These are phyloP conservation scores for Sordariomycetes sp. DNA, from an alignment of 2,329 filamentous ascomycete genomes.

Conservation along the genomic window DNA sequence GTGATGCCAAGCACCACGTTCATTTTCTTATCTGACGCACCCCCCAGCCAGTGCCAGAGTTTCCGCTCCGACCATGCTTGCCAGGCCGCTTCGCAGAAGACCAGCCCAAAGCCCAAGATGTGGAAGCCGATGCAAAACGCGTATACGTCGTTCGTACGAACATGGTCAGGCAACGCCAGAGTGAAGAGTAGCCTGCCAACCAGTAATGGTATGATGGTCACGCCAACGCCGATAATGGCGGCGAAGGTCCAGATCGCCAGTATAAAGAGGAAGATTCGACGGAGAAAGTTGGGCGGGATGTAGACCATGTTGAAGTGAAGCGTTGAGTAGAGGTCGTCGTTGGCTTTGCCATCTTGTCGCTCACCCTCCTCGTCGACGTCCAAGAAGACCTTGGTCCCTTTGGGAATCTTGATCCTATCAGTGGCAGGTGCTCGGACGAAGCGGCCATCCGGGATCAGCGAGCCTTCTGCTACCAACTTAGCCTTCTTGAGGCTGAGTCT, in stretches of 20 bases:
- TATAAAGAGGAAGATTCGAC: conserved; percentile 78
- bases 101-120: conserved; percentile 60
- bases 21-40: background rate
- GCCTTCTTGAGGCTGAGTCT: conserved; percentile 31
- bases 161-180: conserved; percentile 58
- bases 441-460: conserved; percentile 61
- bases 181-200: conserved; percentile 76
- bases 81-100: no score
- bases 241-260: conserved; percentile 90
- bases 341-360: conserved; percentile 46
- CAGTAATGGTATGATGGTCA: conserved; percentile 78
- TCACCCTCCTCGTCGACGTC: conserved; percentile 58
- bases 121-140: conserved; percentile 90
- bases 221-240: conserved; percentile 72
- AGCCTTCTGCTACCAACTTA: conserved; percentile 34
- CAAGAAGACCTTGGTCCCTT: conserved; percentile 72
- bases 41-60: conserved; percentile 21
- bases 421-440: conserved; percentile 92
- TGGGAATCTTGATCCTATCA: conserved; percentile 89
- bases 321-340: conserved; percentile 42
- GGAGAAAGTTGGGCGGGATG: conserved; percentile 74
- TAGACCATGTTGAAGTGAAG: conserved; percentile 64
- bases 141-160: conserved; percentile 88
- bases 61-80: no score
- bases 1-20: conserved; percentile 9